Evolutionary conservation across 805 yeast species (phyloP).

Genomic region (Wickerhamiella sergipiensis): DNA sequence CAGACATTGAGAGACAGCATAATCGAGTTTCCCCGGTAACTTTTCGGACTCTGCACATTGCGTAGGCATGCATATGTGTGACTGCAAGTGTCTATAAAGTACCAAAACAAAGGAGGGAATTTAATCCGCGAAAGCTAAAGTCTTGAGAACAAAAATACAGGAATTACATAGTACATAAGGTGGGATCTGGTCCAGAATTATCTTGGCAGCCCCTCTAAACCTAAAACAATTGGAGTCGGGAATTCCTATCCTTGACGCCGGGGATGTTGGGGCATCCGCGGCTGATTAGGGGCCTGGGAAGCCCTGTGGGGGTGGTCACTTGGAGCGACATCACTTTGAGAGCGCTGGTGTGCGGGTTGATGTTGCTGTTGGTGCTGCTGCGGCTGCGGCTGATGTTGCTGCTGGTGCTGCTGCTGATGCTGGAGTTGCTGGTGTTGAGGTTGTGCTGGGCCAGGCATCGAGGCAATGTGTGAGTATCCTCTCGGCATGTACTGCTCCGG

Average conservation of each 20-base stretch:
- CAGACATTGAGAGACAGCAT: background rate
- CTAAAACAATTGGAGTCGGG: too few species aligned
- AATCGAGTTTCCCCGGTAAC: background rate
- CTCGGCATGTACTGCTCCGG: background rate
- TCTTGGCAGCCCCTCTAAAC: too few species aligned
- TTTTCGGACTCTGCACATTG: background rate
- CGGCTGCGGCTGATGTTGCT: background rate
- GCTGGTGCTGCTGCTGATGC: background rate
- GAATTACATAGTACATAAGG: background rate
- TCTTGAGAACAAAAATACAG: background rate
- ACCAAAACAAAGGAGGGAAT: background rate
- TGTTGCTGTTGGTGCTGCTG: background rate
- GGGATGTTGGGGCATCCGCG: slow-evolving; percentile 13
- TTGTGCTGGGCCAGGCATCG: background rate
- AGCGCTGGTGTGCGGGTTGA: slow-evolving; percentile 41
- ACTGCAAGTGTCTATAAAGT: background rate
- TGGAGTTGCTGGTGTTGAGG: background rate
- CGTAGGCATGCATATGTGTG: background rate
- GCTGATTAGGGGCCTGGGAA: slow-evolving; percentile 79
- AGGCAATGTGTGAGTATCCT: background rate
- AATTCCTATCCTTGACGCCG: background rate
- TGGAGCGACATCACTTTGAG: slow-evolving; percentile 79
- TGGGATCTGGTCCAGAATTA: background rate
- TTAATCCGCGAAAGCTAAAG: too few species aligned
- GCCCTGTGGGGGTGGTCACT: slow-evolving; percentile 80